Base-by-base conservation (phyloP, 106 monocot species). In the Dendrobium huoshanense region DNA sequence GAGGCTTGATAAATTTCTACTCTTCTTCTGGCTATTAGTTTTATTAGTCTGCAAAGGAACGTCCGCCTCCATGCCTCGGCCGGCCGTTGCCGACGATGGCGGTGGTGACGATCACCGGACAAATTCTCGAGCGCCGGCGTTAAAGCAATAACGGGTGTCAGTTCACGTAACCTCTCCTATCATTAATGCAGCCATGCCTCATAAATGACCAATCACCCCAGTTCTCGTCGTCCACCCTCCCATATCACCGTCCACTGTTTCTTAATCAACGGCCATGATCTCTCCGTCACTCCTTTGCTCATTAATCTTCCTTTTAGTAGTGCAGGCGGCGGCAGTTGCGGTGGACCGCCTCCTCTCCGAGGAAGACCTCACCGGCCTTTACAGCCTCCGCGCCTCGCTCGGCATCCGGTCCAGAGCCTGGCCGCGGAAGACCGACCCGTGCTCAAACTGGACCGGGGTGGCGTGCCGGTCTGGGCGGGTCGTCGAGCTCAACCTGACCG, bases 371-470 rank as follows among this genome's bases (percentile, higher is more conserved):
- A 29, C 76, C 29, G 91, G 81, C 5, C 86, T 96, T 18, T 86
- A 85, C 85, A 80, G 80, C 72, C 90, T 96, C 20, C 91, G 96
- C 8, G 54, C 84, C 49, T 85, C 91, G 31, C 89, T 95, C 51
- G 89, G 86, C 44, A 81, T 95, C 82, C 86, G 91, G 1, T 75
- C 91, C 40, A 70, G 78, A 20, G 84, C 92, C 81, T 96, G 94
- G 96, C 96, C 96, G 10, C 68, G 79, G 33, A 87, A 84, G 58
- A 47, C 84, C n/a, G 88, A 96, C 82, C 96, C 96, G 0, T 93
- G 92, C 79, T 40, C 79, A 4, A 31, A 77, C 40, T 93, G 92
- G 92, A 19, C 68, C 20, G 92, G 92, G 0, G 83, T 93, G 67
- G 1, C 27, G 8, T 93, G 90, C 87, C 54, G 7, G 19, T 29